Evolutionary conservation across 768 basidiomycete species (phyloP), one percentile per base, ranked within the genome.

Genomic region (Trametes maxima): DNA sequence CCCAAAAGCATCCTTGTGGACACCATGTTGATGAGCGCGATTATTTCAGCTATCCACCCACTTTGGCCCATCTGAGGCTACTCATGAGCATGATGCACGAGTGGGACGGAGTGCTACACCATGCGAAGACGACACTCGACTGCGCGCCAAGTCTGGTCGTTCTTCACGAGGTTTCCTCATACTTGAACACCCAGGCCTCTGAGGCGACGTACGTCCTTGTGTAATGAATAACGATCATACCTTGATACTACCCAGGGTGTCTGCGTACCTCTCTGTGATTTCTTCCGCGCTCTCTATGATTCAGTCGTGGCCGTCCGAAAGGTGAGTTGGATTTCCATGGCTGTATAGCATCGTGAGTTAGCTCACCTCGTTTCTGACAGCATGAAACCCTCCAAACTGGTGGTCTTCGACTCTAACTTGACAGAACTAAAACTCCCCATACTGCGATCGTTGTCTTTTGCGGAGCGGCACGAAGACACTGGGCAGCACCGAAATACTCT

Each of bases 21-120:
- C 14, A 4, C 12, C 40, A n/a, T 28, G 16, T 19, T 45, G 14
- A 46, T 53, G 53, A 39, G 8, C 45, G 1, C 8, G 13, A n/a
- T n/a, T n/a, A n/a, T n/a, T n/a, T 16, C 22, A 90, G 89, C 64
- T 90, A 90, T 70, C 86, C 88, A 2, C 81, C 84, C 19, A 82
- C 82, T 11, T 79, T 83, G 11, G 76, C 80, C 14, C 87, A 89
- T 68, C 72, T 89, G 19, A 73, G 77, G 17, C 72, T 82, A 22
- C 64, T 87, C 8, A 71, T 89, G 37, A 79, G 85, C 14, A 75
- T 78, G 70, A 75, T 88, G 44, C 77, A 76, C 58, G 71, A 75
- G 19, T 66, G 77, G 10, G 44, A 66, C 19, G 58, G 64, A 13
- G 55, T 65, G 35, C 62, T 70, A 14, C 57, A 74, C 40, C 66